Base-by-base conservation (phyloP, 2,329 filamentous ascomycete species). In the Fusarium luffae region DNA sequence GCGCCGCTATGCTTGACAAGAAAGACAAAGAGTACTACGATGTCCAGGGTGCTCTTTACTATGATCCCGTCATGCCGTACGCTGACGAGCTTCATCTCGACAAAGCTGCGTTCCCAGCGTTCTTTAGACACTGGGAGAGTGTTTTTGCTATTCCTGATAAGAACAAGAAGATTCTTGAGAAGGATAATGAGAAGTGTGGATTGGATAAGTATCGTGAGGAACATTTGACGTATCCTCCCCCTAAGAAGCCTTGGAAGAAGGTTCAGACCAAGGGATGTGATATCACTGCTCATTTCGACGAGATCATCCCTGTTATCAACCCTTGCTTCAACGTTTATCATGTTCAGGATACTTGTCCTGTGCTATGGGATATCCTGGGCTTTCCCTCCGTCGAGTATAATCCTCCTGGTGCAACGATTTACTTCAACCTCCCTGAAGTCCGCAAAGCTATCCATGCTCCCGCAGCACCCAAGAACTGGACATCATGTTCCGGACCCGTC, bases 131-230 rank as follows among this genome's bases (percentile, higher is more conserved):
- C 21, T 65, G 62, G 62, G 62, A 65, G 7, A 65, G 62, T 7
- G 60, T 65, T 5, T 65, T 65, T 37, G 62, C 51, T 1, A 65
- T 65, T 19, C 62, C 62, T 2, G 27, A 65, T 14, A 65, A 59
- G 23, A 65, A 65, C 1, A 65, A 65, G 46, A 65, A 65, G 27
- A 65, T 65, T 4, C 62, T 65, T 4, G 62, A 65, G 8, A 46
- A 30, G 1, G 62, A 65, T 7, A 65, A 65, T 7, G 62, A 65
- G 3, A 65, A 65, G 10, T 65, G 62, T 8, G 62, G 60, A 1
- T 4, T 65, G 18, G 62, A 65, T 30, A 65, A 9, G 18, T 65
- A 65, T 21, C 62, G 62, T 1, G 62, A 65, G 16, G 19, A 52
- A 4, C 62, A 65, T 12, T 32, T 65, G 21, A 47, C 60, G 0